phyloP scores from a whole-genome alignment of 805 yeast genomes.

The Saccharomyces kudriavzevii region DNA sequence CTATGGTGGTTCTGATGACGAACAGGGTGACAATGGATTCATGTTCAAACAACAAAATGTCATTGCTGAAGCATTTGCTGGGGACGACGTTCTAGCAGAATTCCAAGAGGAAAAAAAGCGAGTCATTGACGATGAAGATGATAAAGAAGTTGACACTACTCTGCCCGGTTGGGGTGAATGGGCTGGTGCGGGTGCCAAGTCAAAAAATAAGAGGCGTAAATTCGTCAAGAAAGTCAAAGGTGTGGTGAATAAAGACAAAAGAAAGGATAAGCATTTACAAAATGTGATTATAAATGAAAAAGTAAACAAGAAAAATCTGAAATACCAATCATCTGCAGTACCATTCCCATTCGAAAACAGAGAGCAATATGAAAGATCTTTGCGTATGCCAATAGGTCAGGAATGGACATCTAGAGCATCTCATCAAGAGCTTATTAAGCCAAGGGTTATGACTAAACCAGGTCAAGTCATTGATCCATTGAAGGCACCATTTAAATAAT shows the following conservation, averaged over 20 bases:
- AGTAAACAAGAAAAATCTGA: constrained; percentile 72
- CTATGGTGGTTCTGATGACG: constrained; percentile 40
- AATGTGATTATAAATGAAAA: constrained; percentile 86
- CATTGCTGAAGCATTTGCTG: constrained; percentile 90
- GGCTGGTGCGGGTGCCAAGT: constrained; percentile 61
- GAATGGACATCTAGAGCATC: constrained; percentile 90
- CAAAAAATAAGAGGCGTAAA: constrained; percentile 44
- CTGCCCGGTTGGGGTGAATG: constrained; percentile 98
- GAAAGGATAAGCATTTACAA: constrained; percentile 68
- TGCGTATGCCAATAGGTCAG: constrained; percentile 93
- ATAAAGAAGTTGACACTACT: constrained; percentile 74
- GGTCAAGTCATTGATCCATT: constrained; percentile 89
- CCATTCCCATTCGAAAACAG: constrained; percentile 91
- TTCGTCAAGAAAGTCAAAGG: constrained; percentile 70
- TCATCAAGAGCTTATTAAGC: constrained; percentile 83
- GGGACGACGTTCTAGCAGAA: constrained; percentile 81
- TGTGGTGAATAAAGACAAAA: constrained; percentile 56
- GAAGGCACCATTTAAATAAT: constrained; percentile 67
- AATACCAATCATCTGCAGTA: constrained; percentile 81
- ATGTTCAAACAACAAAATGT: constrained; percentile 75
- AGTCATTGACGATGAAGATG: constrained; percentile 69
- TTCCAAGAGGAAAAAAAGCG: constrained; percentile 71
- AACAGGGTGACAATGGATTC: constrained; percentile 32
- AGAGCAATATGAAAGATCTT: constrained; percentile 90
- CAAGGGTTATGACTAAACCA: constrained; percentile 75